Percentiles rank a stretch among this genome's conserved stretches.
Evolutionary conservation across 306 rosid genomes (phyloP).

Genomic region (Quercus wislizeni): DNA sequence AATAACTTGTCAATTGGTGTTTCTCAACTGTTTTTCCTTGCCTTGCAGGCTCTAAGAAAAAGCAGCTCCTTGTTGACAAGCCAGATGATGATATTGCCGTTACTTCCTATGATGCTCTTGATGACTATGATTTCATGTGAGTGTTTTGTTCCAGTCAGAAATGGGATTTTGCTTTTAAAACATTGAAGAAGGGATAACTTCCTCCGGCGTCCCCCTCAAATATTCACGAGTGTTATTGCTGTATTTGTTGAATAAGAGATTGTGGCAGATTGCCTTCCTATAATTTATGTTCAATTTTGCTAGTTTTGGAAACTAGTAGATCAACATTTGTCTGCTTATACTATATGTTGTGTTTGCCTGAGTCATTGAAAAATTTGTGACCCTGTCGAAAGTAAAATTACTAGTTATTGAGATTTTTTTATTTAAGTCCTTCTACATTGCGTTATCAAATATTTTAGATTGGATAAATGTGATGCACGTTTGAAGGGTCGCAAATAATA

Average conservation of each 20-base stretch:
- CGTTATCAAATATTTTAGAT: not conserved
- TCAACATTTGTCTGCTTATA: not conserved
- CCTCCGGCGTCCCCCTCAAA: slow-evolving; percentile 36
- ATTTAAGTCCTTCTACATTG: not conserved
- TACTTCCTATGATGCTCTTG: slow-evolving; percentile 55
- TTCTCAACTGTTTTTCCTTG: not conserved
- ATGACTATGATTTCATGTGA: slow-evolving; percentile 93
- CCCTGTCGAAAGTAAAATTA: not conserved
- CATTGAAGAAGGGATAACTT: slow-evolving; percentile 37
- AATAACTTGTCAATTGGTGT: not conserved
- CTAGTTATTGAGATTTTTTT: not conserved
- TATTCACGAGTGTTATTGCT: slow-evolving; percentile 34
- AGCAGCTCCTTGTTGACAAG: slow-evolving; percentile 81
- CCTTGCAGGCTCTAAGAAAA: slow-evolving; percentile 72
- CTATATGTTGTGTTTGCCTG: slow-evolving; percentile 11
- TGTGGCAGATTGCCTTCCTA: slow-evolving; percentile 26
- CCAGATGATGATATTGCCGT: slow-evolving; percentile 71
- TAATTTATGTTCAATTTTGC: slow-evolving; percentile 39
- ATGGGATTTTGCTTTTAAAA: slow-evolving; percentile 29
- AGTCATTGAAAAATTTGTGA: not conserved
- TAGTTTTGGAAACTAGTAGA: slow-evolving; percentile 11
- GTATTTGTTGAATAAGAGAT: slow-evolving; percentile 34
- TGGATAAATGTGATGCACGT: not conserved
- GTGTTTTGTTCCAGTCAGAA: slow-evolving; percentile 25
- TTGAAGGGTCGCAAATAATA: too few relatives aligned